These are phyloP conservation scores for Aphanomyces stellatus DNA, from an alignment of 352 stramenopile species.

Conservation along the genomic window DNA sequence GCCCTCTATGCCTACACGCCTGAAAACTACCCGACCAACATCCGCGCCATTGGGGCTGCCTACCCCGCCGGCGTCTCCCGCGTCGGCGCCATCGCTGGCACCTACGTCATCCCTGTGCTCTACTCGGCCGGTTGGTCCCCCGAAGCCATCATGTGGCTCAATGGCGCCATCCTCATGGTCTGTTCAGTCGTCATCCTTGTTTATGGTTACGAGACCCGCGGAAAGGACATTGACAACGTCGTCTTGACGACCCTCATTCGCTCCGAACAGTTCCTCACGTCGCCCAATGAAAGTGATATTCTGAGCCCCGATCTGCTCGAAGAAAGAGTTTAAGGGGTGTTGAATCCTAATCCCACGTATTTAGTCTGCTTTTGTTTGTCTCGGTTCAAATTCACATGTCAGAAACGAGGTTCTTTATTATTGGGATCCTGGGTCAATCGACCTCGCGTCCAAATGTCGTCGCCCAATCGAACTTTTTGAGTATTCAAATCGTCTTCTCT, in stretches of 20 bases:
- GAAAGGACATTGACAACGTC: slow-evolving; percentile 18
- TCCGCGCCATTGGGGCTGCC: slow-evolving; percentile 19
- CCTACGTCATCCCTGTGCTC: slow-evolving; percentile 18
- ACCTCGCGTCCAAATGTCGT: too few relatives aligned
- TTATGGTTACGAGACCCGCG: slow-evolving; percentile 19
- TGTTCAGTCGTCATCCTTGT: slow-evolving; percentile 10
- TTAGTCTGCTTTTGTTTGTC: neutral
- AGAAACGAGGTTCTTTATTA: too few relatives aligned
- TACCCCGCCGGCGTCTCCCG: slow-evolving; percentile 9
- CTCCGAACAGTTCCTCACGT: neutral
- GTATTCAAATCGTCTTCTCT: too few relatives aligned
- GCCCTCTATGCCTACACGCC: slow-evolving; percentile 21
- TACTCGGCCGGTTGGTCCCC: neutral
- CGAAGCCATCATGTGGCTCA: slow-evolving; percentile 20
- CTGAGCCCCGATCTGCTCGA: neutral
- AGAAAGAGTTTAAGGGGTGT: neutral
- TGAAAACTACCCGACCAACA: slow-evolving; percentile 22
- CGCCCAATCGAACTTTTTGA: too few relatives aligned
- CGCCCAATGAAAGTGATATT: neutral
- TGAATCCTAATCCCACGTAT: neutral
- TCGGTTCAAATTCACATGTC: neutral
- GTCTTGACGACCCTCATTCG: neutral
- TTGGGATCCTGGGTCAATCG: too few relatives aligned
- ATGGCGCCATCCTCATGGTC: slow-evolving; percentile 8
- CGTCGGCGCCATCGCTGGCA: slow-evolving; percentile 17